Conservation (phyloP, 371 early-diverging fungal species). For the Mycotypha africana region DNA sequence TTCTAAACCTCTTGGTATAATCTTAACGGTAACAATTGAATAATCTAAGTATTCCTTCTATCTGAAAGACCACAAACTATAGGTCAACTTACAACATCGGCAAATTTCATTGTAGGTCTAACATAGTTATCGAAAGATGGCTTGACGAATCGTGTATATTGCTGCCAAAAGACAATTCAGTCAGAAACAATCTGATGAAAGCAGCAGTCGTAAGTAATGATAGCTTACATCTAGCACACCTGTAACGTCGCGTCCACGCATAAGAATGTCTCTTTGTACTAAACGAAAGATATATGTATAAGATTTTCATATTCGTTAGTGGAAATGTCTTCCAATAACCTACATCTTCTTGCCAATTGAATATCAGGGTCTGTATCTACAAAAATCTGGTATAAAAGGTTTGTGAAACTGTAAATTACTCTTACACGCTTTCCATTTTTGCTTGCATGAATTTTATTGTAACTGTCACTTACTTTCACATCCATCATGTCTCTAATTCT, state of each 20-base stretch:
- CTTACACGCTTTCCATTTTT: constrained; percentile 1
- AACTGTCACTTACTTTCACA: constrained; percentile 73
- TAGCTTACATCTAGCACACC: constrained; percentile 68
- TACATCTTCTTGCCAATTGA: constrained; percentile 80
- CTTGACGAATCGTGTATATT: constrained; percentile 90
- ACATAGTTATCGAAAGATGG: constrained; percentile 87
- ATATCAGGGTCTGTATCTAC: constrained; percentile 94
- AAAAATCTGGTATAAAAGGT: constrained; percentile 57
- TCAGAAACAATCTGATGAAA: too few relatives aligned
- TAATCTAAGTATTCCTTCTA: neutral
- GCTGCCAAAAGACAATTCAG: constrained; percentile 35
- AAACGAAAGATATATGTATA: too few relatives aligned
- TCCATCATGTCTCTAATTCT: constrained; percentile 81
- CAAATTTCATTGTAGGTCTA: constrained; percentile 82
- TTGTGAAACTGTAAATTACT: neutral
- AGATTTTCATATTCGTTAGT: too few relatives aligned
- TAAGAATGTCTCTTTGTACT: constrained; percentile 83
- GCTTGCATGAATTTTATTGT: too few relatives aligned
- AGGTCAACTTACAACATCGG: constrained; percentile 49
- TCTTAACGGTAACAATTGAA: constrained; percentile 24
- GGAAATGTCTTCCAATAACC: too few relatives aligned
- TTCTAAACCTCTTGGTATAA: constrained; percentile 87
- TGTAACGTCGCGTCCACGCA: constrained; percentile 79
- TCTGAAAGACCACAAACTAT: neutral
- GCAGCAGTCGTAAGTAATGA: too few relatives aligned